Conservation (phyloP, 2,329 filamentous ascomycete genomes). For the Colletotrichum gigasporum region DNA sequence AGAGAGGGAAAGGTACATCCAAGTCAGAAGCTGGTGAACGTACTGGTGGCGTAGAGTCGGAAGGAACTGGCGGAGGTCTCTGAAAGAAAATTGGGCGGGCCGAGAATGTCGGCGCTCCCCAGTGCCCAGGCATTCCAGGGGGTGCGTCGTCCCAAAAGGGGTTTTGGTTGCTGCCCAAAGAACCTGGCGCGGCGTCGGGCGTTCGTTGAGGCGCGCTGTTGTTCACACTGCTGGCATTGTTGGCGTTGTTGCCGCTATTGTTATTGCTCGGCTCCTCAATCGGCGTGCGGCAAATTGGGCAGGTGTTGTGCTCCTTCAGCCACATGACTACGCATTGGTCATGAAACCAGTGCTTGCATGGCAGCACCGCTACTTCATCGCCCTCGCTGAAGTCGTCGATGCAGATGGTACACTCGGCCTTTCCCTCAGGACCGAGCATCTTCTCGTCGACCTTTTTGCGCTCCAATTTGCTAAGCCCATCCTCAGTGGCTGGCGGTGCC, state of each 20-base stretch:
- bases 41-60: conserved; percentile 13
- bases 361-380: conserved; percentile 79
- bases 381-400: conserved; percentile 83
- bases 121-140: conserved; percentile 17
- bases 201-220: not conserved
- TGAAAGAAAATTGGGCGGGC: not conserved
- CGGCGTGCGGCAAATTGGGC: conserved; percentile 78
- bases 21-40: not conserved
- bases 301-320: conserved; percentile 92
- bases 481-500: conserved; percentile 80
- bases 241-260: conserved; percentile 22
- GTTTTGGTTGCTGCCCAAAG: conserved; percentile 11
- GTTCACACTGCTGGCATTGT: conserved; percentile 6
- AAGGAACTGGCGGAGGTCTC: conserved; percentile 5
- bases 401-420: conserved; percentile 92
- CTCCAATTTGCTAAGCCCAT: conserved; percentile 78
- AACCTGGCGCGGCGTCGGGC: not conserved
- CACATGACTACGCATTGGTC: conserved; percentile 82
- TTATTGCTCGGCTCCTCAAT: conserved; percentile 53
- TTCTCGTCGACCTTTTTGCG: conserved; percentile 75
- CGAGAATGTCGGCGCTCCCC: not conserved
- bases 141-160: conserved; percentile 11
- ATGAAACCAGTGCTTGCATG: conserved; percentile 96
- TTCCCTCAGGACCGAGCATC: conserved; percentile 73
- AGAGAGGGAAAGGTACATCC: conserved; percentile 4